Evolutionary conservation across 148 eudicot species (phyloP).

Genomic region (Chenopodium berlandieri): DNA sequence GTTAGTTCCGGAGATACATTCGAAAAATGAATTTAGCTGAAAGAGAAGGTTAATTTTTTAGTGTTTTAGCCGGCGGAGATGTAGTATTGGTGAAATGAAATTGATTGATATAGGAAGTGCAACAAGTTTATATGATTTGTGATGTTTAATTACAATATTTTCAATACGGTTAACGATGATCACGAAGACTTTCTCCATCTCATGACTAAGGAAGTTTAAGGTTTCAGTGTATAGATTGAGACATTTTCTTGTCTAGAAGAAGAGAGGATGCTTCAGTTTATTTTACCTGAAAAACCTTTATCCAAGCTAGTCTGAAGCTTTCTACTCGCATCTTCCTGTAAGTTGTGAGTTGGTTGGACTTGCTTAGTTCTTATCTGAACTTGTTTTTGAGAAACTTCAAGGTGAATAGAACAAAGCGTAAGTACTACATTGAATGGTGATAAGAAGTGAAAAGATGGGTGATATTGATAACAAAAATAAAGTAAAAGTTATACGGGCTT

Average conservation of each 20-base stretch:
- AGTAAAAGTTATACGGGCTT: background rate
- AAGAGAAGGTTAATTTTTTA: background rate
- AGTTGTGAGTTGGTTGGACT: background rate
- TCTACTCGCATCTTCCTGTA: too few species aligned
- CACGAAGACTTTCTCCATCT: background rate
- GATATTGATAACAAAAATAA: background rate
- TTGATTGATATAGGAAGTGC: background rate
- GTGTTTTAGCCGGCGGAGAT: background rate
- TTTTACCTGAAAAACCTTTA: background rate
- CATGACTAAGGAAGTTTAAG: background rate
- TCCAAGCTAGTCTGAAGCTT: background rate
- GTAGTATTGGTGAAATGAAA: background rate
- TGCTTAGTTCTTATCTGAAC: background rate
- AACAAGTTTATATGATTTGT: background rate
- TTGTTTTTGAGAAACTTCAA: background rate
- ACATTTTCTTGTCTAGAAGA: background rate
- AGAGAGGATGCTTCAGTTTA: background rate
- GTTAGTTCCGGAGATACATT: background rate
- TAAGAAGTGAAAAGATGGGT: background rate
- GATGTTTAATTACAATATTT: background rate
- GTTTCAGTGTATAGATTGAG: background rate
- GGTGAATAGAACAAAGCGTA: background rate
- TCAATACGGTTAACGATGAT: background rate
- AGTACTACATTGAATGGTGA: background rate
- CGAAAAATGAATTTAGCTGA: background rate